phyloP scores from a whole-genome alignment of 2,329 filamentous ascomycete species.

The Cercospora berteroae region DNA sequence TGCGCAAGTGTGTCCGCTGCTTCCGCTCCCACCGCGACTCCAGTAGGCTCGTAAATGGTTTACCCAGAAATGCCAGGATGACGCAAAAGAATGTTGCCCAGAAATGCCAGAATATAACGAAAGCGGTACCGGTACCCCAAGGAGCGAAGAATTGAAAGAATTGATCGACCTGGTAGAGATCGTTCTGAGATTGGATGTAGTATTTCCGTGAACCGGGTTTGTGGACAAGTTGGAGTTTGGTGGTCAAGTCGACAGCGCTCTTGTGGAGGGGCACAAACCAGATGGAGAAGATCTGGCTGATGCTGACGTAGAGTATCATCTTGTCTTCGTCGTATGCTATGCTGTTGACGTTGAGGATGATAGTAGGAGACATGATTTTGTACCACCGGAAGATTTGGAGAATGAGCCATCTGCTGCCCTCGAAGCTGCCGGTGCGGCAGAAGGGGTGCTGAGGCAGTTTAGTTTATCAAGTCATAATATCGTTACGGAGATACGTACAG shows the following conservation, averaged over 20 bases:
- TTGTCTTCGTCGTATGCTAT: slow-evolving; percentile 68
- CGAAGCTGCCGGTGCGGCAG: slow-evolving; percentile 62
- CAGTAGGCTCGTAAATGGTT: slow-evolving; percentile 45
- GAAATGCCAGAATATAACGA: slow-evolving; percentile 64
- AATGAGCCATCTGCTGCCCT: slow-evolving; percentile 66
- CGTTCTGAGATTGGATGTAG: slow-evolving; percentile 73
- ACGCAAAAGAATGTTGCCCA: slow-evolving; percentile 63
- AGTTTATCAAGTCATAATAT: not conserved
- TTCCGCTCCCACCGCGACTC: slow-evolving; percentile 11
- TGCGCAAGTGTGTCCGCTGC: slow-evolving; percentile 4
- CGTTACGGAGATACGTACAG: slow-evolving; percentile 27
- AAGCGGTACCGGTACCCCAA: slow-evolving; percentile 44
- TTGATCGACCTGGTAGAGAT: slow-evolving; percentile 76
- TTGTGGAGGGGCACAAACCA: slow-evolving; percentile 76
- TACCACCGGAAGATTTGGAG: slow-evolving; percentile 74
- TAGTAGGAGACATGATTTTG: slow-evolving; percentile 69
- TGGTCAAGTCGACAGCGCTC: slow-evolving; percentile 45
- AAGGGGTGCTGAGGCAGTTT: slow-evolving; percentile 60
- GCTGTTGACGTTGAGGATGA: slow-evolving; percentile 65
- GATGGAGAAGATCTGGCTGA: slow-evolving; percentile 72
- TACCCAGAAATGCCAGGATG: slow-evolving; percentile 53
- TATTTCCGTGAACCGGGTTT: slow-evolving; percentile 49
- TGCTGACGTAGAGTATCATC: slow-evolving; percentile 68
- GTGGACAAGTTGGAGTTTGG: slow-evolving; percentile 33
- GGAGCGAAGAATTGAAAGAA: slow-evolving; percentile 70